These are phyloP conservation scores for Mycosphaerelloides madeirae DNA, from an alignment of 2,329 filamentous ascomycete genomes.

Conservation along the genomic window DNA sequence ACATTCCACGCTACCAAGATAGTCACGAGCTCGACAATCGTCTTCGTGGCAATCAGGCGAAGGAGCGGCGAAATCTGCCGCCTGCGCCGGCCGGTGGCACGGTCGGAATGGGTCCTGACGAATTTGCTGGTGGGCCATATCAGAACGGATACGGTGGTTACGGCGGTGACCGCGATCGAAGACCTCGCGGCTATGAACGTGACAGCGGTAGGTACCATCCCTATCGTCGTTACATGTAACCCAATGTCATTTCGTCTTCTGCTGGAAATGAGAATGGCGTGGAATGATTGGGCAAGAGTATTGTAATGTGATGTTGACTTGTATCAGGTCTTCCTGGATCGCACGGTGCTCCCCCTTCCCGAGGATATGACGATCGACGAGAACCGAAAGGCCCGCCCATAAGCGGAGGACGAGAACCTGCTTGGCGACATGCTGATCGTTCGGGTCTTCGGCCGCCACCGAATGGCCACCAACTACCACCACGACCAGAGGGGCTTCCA, in stretches of 20 bases:
- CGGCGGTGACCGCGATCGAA: constrained; percentile 30
- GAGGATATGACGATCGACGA: constrained; percentile 26
- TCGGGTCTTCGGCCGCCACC: constrained; percentile 13
- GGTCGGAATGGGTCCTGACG: constrained; percentile 67
- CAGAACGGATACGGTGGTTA: constrained; percentile 26
- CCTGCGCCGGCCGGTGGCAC: constrained; percentile 89
- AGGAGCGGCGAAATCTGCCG: constrained; percentile 73
- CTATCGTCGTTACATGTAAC: too few species aligned
- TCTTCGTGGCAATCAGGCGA: constrained; percentile 73
- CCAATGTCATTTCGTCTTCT: too few species aligned
- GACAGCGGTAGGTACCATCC: too few species aligned
- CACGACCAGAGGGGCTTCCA: constrained; percentile 13
- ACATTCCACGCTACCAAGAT: constrained; percentile 88
- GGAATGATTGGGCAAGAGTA: not conserved
- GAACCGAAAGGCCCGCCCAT: constrained; percentile 18
- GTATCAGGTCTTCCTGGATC: constrained; percentile 26
- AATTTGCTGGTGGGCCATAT: constrained; percentile 50
- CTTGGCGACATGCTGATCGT: constrained; percentile 24
- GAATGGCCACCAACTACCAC: constrained; percentile 30
- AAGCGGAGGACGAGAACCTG: constrained; percentile 19
- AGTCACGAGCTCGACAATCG: constrained; percentile 88
- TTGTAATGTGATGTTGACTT: too few species aligned
- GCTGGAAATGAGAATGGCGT: too few species aligned
- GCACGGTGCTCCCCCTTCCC: constrained; percentile 7
- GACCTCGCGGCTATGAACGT: constrained; percentile 29